These are phyloP conservation scores for Tolypocladium ophioglossoides DNA, from an alignment of 2,329 filamentous ascomycete genomes.

Conservation along the genomic window DNA sequence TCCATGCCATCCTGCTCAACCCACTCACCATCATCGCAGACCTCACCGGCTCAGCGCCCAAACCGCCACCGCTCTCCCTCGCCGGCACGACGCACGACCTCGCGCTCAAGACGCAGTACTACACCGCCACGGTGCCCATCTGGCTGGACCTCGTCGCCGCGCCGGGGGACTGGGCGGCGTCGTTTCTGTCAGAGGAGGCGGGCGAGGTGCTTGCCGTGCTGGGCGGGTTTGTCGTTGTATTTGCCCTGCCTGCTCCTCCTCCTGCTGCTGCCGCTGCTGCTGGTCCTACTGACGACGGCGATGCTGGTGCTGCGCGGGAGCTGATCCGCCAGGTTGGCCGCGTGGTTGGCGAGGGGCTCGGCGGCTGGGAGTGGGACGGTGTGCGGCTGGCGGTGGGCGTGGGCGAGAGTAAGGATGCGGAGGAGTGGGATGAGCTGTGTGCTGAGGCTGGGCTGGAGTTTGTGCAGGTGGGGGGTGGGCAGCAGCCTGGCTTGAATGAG, in stretches of 20 bases:
- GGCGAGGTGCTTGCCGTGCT: conserved; percentile 50
- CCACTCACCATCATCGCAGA: conserved; percentile 23
- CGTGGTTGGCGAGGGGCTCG: conserved; percentile 45
- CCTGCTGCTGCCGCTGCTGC: conserved; percentile 3
- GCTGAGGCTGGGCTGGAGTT: conserved; percentile 50
- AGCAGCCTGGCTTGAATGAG: conserved; percentile 37
- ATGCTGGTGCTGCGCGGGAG: conserved; percentile 17
- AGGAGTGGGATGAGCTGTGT: conserved; percentile 52
- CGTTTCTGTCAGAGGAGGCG: conserved; percentile 51
- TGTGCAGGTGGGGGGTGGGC: conserved; percentile 37
- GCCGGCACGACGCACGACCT: conserved; percentile 51
- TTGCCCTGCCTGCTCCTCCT: conserved; percentile 11
- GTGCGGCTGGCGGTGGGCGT: conserved; percentile 50
- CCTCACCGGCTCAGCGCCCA: conserved; percentile 37
- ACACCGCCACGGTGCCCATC: conserved; percentile 48
- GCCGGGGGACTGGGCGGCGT: conserved; percentile 42
- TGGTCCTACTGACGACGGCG: not conserved
- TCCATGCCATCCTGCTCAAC: not conserved
- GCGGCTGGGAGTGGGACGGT: conserved; percentile 55
- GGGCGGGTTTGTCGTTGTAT: conserved; percentile 43
- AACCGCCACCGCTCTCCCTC: conserved; percentile 28
- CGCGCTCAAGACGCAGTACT: conserved; percentile 48
- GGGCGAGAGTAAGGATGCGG: conserved; percentile 32
- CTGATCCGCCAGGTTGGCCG: conserved; percentile 42
- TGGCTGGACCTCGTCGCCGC: conserved; percentile 54